Base-by-base conservation (phyloP, 2,329 filamentous ascomycete genomes). In the Penicillium freii region DNA sequence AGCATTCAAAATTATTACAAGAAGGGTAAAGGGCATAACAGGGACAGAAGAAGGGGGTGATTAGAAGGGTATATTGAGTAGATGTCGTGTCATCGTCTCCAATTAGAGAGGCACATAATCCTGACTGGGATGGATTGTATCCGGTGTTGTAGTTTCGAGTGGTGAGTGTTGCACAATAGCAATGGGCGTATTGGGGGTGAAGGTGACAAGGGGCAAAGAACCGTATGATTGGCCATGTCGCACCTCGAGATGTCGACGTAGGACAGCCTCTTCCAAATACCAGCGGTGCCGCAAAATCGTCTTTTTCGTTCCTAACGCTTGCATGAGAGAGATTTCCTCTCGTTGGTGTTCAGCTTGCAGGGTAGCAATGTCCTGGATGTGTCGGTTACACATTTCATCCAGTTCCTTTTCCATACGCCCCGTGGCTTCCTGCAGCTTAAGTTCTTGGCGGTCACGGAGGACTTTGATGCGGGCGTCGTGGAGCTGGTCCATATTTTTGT, bases 391-490 rank as follows among this genome's bases (percentile, higher is more conserved):
- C 38, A 78, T 54, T 2, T 66, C 60, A 3, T 74, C 67, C 4
- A 77, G 58, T 57, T 78, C 77, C 19, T 63, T 65, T 42, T 76
- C 76, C 66, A 76, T 75, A 11, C 73, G 73, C 19, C 65, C 63
- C 19, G 76, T 68, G 4, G 75, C 68, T 49, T 75, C 75, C 44
- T 75, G 72, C 8, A 77, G 65, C 39, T 71, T 70, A 34, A 73
- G 68, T 48, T 79, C 76, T 57, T 80, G 77, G n/a, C 71, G 73
- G 36, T 79, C 77, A 19, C 77, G 73, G 19, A 80, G 69, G 13
- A 80, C 77, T 56, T 80, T 79, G 62, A 80, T 77, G 34, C 75
- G 77, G 9, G 77, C 71, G 17, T 72, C 63, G 48, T 80, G 77
- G 1, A 80, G 68, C 25, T 70, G 69, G 51, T 78, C 76, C 73